Base-by-base conservation (phyloP, 768 basidiomycete genomes). In the Basidioascus undulatus region DNA sequence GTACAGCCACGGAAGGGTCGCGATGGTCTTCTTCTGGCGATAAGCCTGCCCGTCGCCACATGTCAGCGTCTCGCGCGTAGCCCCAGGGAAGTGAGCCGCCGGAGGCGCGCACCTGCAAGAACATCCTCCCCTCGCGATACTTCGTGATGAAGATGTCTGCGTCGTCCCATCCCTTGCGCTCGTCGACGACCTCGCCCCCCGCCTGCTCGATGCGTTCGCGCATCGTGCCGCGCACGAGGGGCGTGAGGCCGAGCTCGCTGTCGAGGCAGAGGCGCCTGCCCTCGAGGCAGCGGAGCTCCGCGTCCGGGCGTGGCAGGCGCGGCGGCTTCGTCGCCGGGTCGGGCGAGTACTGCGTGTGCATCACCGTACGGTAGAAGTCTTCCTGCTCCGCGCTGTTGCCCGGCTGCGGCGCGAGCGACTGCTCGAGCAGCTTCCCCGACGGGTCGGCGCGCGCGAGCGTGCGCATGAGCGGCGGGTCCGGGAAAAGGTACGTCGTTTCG, bases 1-100 rank as follows among this genome's bases (percentile, higher is more conserved):
- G 55, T 81, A 80, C 11, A 89, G 51, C 86, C 84, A 92, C 1
- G 70, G 63, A 3, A 87, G 62, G 0, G 74, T 81, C 0, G 76
- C 86, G 16, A 94, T 69, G 5, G 68, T 68, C 54, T 74, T 73
- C 13, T 57, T 51, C 4, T 49, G 48, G 21, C 63, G 61, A 18
- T 70, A 65, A 13, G 82, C 80, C 76, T 84, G 52, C 16, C 7
- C 5, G 7, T 3, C 10, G 10, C n/a, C 23, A n/a, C n/a, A 4
- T n/a, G 9, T 26, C 23, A 31, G 28, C 40, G 16, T 26, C 23
- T 44, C 36, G 32, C 42, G 24, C 27, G 25, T 23, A 32, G 24
- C 7, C 4, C n/a, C 15, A 40, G 10, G 6, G 6, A n/a, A 27
- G 24, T 11, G 31, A 21, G 26, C 3, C n/a, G 26, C 20, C 7